Base-by-base conservation (phyloP, 352 stramenopile species). In the Globisporangium apiculatum region DNA sequence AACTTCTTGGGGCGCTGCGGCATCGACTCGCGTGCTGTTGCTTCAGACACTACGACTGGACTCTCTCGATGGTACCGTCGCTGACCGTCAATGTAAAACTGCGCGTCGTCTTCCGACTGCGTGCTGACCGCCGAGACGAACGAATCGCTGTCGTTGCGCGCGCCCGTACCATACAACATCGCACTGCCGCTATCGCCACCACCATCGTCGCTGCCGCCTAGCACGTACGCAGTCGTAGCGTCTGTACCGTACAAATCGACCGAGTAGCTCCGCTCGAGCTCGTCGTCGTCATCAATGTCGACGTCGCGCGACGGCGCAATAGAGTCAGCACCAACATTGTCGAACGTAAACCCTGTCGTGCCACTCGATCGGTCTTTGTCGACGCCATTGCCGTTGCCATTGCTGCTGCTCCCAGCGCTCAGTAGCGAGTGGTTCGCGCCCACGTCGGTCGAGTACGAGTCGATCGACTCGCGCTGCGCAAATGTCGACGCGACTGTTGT, bases 91-190 rank as follows among this genome's bases (percentile, higher is more conserved):
- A 86, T 73, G 61, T 85, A 83, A 48, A 83, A 87, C 7, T 61
- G 75, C 9, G 67, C 61, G 24, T 83, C 83, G 47, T 88, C 78
- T 36, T 87, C 73, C 2, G 80, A 91, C 4, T 72, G 74, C 51
- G 71, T 64, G 50, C 80, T 91, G 40, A 84, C 49, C 31, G 79
- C 73, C 12, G 79, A 89, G 59, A 81, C 65, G 42, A 79, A 79
- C 40, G 76, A 75, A 59, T 74, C 60, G 51, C 65, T 58, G n/a
- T 64, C 61, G 31, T 57, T 66, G 40, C 2, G 37, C 46, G 2
- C 57, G 67, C 43, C 72, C 63, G 51, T 73, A 71, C 17, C 55
- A 12, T 43, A 8, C 40, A 43, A 31, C 24, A 31, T 64, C 10
- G 55, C 63, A 9, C 74, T 63, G 12, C 51, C 54, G 52, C 67